Conservation (phyloP, 2,329 filamentous ascomycete species). For the Stemphylium beticola region DNA sequence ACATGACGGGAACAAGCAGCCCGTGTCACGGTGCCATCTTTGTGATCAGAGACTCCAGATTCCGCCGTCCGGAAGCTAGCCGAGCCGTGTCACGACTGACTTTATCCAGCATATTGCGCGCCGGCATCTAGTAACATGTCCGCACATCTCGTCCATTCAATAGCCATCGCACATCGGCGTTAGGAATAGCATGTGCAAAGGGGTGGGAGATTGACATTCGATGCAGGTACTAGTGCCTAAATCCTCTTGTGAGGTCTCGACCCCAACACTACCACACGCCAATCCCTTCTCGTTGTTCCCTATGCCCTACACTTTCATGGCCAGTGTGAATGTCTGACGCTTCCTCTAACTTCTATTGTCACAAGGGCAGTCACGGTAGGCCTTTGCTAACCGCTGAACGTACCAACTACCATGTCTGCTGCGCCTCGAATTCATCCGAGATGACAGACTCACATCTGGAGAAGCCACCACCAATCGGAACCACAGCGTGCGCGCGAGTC, state of each 20-base stretch:
- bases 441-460: neutral
- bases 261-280: too few relatives aligned
- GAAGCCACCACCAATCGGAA: neutral
- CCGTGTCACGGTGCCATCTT: neutral
- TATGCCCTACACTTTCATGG: neutral
- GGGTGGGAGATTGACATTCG: neutral
- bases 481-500: neutral
- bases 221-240: too few relatives aligned
- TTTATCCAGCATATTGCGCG: neutral
- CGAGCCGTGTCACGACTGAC: constrained; percentile 22
- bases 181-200: constrained; percentile 8
- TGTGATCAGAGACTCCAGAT: constrained; percentile 2
- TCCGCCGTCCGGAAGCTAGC: constrained; percentile 16
- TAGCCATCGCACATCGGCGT: neutral
- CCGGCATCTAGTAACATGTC: constrained; percentile 1
- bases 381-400: constrained; percentile 2
- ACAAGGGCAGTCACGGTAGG: neutral
- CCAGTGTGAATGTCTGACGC: neutral
- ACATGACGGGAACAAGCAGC: constrained; percentile 5
- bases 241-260: too few relatives aligned
- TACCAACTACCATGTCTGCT: neutral
- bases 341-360: neutral
- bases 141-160: constrained; percentile 11
- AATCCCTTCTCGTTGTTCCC: too few relatives aligned
- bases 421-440: constrained; percentile 4